Evolutionary conservation across 2,329 filamentous ascomycete genomes (phyloP).

Genomic region (Mycosphaerella sp.): DNA sequence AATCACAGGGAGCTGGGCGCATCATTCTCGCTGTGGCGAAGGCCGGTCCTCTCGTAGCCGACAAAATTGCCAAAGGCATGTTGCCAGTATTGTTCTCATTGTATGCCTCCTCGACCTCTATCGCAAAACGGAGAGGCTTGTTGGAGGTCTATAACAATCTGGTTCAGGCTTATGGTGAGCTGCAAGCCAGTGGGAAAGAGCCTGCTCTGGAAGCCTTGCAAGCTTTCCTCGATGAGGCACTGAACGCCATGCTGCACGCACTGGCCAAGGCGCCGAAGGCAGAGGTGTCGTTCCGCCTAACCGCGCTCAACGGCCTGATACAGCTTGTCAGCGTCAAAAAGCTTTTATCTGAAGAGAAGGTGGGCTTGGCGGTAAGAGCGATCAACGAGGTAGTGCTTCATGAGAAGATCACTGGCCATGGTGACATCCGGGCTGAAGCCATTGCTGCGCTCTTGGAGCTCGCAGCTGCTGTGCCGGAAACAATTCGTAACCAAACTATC

Average conservation of each 20-base stretch:
- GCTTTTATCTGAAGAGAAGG: constrained; percentile 39
- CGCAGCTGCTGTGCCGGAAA: constrained; percentile 54
- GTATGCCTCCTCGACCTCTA: constrained; percentile 55
- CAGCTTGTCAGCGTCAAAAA: constrained; percentile 39
- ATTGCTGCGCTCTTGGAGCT: constrained; percentile 54
- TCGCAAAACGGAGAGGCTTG: constrained; percentile 56
- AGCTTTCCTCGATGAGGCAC: constrained; percentile 37
- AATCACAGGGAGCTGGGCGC: constrained; percentile 57
- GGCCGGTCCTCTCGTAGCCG: constrained; percentile 50
- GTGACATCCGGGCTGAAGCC: constrained; percentile 53
- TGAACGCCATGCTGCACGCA: constrained; percentile 40
- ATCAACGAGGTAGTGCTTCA: constrained; percentile 56
- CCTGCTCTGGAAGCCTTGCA: constrained; percentile 35
- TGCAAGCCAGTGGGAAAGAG: constrained; percentile 43
- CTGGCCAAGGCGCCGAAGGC: constrained; percentile 40
- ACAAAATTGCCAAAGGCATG: constrained; percentile 50
- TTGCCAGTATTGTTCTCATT: constrained; percentile 53
- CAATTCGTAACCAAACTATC: constrained; percentile 59
- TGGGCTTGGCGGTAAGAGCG: constrained; percentile 50
- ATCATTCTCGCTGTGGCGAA: constrained; percentile 53
- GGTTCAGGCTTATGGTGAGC: constrained; percentile 49
- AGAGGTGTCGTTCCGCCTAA: constrained; percentile 46
- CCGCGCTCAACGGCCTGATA: constrained; percentile 40
- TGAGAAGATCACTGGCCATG: constrained; percentile 50
- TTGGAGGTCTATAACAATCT: constrained; percentile 55